Conservation (phyloP, 2,329 filamentous ascomycete species). For the Colletotrichum sp. region DNA sequence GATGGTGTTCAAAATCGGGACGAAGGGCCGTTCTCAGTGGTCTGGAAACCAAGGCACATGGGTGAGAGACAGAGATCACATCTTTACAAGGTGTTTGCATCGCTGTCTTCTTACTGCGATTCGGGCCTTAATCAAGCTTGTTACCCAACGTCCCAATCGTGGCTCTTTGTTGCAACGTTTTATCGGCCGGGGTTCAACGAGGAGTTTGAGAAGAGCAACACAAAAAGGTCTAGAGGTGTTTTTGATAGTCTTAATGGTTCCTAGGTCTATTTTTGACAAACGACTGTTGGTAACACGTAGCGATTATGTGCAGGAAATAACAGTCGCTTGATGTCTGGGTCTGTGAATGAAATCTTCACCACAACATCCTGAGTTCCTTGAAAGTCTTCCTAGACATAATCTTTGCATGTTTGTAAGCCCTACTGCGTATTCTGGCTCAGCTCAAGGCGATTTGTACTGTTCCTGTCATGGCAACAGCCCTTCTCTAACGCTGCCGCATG, state of each 20-base stretch:
- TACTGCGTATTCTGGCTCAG: fast-evolving
- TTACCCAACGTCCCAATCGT: fast-evolving
- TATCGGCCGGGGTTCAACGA: too few species aligned
- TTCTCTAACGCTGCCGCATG: not conserved
- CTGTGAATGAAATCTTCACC: not conserved
- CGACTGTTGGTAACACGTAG: fast-evolving
- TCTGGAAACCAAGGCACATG: not conserved
- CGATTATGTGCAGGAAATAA: not conserved
- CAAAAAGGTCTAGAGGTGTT: fast-evolving
- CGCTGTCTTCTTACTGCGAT: fast-evolving
- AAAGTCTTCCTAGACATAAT: not conserved
- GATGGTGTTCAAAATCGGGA: not conserved
- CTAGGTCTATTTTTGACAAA: not conserved
- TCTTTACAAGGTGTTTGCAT: fast-evolving
- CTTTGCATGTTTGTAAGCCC: fast-evolving
- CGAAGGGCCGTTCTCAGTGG: not conserved
- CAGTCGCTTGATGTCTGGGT: fast-evolving
- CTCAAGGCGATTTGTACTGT: not conserved
- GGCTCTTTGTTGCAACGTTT: not conserved
- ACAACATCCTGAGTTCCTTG: fast-evolving
- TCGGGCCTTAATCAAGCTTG: not conserved
- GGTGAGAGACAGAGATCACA: not conserved
- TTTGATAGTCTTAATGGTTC: fast-evolving
- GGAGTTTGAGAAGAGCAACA: fast-evolving
- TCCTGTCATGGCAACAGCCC: too few species aligned